Conservation (phyloP, 805 yeast species). For the Candida wancherniae region DNA sequence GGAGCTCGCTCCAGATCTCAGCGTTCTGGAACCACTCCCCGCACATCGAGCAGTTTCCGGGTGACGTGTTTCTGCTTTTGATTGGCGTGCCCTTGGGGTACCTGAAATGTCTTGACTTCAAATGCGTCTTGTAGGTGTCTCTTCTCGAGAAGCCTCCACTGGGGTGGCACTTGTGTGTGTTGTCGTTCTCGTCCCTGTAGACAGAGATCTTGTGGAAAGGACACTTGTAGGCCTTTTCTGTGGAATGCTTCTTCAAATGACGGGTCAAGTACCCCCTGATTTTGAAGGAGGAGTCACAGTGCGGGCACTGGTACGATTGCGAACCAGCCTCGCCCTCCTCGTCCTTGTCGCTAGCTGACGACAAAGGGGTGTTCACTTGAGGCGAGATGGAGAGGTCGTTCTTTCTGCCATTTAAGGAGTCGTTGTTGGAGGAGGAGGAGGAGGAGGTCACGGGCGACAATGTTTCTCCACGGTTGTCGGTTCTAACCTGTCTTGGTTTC, state of each 20-base stretch:
- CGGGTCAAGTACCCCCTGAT: conserved; percentile 53
- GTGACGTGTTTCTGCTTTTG: conserved; percentile 36
- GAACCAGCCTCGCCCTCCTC: conserved; percentile 17
- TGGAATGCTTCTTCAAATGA: conserved; percentile 49
- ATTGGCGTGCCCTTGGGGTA: conserved; percentile 54
- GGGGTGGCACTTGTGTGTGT: conserved; percentile 48
- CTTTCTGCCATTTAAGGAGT: conserved; percentile 23
- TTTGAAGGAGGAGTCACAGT: conserved; percentile 46
- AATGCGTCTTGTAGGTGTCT: conserved; percentile 56
- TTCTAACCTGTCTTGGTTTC: conserved; percentile 3
- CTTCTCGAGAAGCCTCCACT: conserved; percentile 57
- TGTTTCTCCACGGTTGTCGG: conserved; percentile 6
- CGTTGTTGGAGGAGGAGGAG: conserved; percentile 29
- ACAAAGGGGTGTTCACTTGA: conserved; percentile 28
- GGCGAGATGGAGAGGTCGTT: conserved; percentile 16
- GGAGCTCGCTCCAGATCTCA: conserved; percentile 48
- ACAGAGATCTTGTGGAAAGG: conserved; percentile 43
- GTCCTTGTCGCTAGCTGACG: conserved; percentile 22
- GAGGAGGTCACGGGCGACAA: conserved; percentile 38
- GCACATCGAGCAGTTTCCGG: conserved; percentile 54
- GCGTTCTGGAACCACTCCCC: conserved; percentile 45
- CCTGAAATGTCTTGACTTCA: conserved; percentile 51
- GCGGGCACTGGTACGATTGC: conserved; percentile 39
- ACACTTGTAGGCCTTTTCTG: conserved; percentile 48
- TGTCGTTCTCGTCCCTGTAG: conserved; percentile 36